Conservation (phyloP, 495 filamentous ascomycete genomes). For the Jackrogersella multiformis region DNA sequence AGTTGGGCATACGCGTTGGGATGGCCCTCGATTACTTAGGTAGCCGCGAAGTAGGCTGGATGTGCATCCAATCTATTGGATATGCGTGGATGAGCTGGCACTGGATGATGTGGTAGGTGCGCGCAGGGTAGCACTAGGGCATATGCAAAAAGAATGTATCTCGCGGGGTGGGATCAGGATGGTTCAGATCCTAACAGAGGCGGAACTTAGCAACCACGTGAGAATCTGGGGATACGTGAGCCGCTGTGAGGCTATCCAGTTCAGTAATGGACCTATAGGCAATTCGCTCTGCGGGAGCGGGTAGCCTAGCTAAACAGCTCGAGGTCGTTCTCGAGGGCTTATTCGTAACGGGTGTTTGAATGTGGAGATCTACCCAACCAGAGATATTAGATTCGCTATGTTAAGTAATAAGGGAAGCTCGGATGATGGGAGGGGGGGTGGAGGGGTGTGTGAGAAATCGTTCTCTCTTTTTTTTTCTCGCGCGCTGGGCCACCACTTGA, state of each 20-base stretch:
- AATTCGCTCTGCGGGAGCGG: conserved; percentile 43
- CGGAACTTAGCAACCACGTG: conserved; percentile 57
- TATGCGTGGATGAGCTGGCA: conserved; percentile 68
- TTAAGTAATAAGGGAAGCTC: conserved; percentile 50
- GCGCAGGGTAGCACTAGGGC: conserved; percentile 63
- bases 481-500: conserved; percentile 61
- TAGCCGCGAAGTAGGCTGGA: conserved; percentile 62
- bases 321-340: conserved; percentile 47
- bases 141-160: conserved; percentile 67
- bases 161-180: conserved; percentile 60
- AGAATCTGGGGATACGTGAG: conserved; percentile 47
- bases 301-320: conserved; percentile 49
- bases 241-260: conserved; percentile 43
- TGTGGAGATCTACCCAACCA: conserved; percentile 58
- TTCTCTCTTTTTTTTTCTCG: conserved; percentile 49
- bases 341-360: conserved; percentile 43
- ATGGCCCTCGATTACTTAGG: conserved; percentile 55
- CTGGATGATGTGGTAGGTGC: conserved; percentile 59
- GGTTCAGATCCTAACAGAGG: conserved; percentile 52
- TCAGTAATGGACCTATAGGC: conserved; percentile 37
- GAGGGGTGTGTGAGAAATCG: conserved; percentile 51
- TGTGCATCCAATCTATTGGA: conserved; percentile 65
- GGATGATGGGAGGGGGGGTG: conserved; percentile 51
- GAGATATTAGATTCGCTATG: conserved; percentile 57
- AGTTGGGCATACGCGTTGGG: conserved; percentile 56